phyloP scores from a whole-genome alignment of 31 red algal species.

The Porphyra umbilicalis region DNA sequence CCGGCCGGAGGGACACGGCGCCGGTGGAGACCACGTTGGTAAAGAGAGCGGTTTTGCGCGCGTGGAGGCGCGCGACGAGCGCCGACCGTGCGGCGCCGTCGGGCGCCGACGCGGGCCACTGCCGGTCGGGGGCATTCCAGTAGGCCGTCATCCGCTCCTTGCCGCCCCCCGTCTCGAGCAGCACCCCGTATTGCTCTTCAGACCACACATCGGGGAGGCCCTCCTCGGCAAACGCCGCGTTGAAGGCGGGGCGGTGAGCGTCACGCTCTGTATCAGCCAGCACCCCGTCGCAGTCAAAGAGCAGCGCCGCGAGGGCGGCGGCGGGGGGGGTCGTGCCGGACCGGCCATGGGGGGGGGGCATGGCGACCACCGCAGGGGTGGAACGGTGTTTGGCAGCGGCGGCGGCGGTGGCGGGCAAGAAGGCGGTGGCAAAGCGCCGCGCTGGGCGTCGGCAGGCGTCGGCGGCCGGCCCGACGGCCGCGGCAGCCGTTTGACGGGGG shows the following conservation, averaged over 20 bases:
- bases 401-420: background rate
- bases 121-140: slow-evolving; percentile 32
- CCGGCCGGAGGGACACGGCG: slow-evolving; percentile 62
- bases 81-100: slow-evolving; percentile 14
- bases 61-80: slow-evolving; percentile 62
- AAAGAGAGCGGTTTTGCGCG: slow-evolving; percentile 84
- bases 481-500: background rate
- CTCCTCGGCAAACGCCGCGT: slow-evolving; percentile 59
- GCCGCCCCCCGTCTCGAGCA: slow-evolving; percentile 88
- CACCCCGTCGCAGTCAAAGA: slow-evolving; percentile 97
- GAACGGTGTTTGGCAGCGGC: too few species aligned
- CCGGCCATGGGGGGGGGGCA: background rate
- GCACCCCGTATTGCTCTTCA: slow-evolving; percentile 67
- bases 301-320: slow-evolving; percentile 43
- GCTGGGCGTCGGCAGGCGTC: background rate
- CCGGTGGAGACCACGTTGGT: slow-evolving; percentile 58
- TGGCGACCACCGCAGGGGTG: background rate
- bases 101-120: slow-evolving; percentile 40
- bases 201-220: slow-evolving; percentile 56
- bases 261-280: slow-evolving; percentile 94
- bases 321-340: background rate
- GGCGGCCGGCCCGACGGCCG: background rate
- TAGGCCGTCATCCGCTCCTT: slow-evolving; percentile 95
- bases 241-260: slow-evolving; percentile 86
- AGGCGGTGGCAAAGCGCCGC: background rate